Base-by-base conservation (phyloP, 2,329 filamentous ascomycete genomes). In the Elsinoe ampelina region DNA sequence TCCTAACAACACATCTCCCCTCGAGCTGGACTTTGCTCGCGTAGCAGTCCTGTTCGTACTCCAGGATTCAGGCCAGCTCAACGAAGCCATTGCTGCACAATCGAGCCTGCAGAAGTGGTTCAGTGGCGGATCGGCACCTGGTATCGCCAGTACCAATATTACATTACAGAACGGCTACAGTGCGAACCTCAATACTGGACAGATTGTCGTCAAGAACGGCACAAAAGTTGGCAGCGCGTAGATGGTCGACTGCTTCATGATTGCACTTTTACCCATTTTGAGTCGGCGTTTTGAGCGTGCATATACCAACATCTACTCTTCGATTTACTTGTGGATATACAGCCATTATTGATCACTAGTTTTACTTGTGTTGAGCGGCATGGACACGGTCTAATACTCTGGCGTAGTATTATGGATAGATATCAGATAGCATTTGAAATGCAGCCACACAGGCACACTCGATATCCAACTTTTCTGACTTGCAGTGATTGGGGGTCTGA, bases 41-140 rank as follows among this genome's bases (percentile, higher is more conserved):
- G 62, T 73, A 13, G 70, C 71, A 12, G 71, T 78, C 12, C 68
- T 78, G 3, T 70, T 74, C 36, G 67, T 75, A 11, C 64, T 77
- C 12, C 73, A 77, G 59, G 67, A 71, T 26, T 70, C 69, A 5
- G 65, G 68, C 4, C 63, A 70, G 32, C 58, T 77, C 1, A 64
- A 72, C 45, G 63, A 62, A 2, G 75, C 74, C 0, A 71, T 71
- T 5, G 69, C 61, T 10, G 75, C 75, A 34, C 75, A 77, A 58
- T 68, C 71, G 41, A 67, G 67, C 5, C 63, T 77, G 26, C 71
- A 75, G 57, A 61, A 54, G 1, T 71, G 65, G 48, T 65, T 72
- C 55, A 59, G 48, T 12, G 66, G 61, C 4, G 48, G 47, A 5
- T 59, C 58, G 8, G 57, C 52, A 4, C 55, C 63, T 48, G 57